Conservation (phyloP, 2,329 filamentous ascomycete species). For the Claviceps arundinis region DNA sequence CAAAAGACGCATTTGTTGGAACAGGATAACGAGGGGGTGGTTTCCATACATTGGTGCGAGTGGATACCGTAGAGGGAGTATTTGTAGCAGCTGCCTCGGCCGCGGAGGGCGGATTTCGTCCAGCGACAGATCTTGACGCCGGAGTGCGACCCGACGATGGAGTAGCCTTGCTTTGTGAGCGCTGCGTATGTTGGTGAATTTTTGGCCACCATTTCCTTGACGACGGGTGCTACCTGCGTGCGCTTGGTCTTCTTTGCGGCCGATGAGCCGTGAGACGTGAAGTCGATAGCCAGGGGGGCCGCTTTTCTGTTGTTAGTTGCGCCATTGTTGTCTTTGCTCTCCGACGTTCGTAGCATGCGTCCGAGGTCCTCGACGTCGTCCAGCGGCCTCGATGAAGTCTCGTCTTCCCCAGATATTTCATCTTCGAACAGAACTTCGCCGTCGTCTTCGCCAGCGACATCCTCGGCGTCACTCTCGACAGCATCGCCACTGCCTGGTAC, state of each 20-base stretch:
- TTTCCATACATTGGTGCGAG: slow-evolving; percentile 97
- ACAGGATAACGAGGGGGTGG: slow-evolving; percentile 87
- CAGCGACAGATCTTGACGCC: slow-evolving; percentile 97
- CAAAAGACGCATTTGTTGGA: slow-evolving; percentile 99
- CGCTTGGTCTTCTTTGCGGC: slow-evolving; percentile 36
- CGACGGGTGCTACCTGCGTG: slow-evolving; percentile 25
- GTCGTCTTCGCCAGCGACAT: slow-evolving; percentile 45
- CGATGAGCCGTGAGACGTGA: slow-evolving; percentile 51
- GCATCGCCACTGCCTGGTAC: slow-evolving; percentile 72
- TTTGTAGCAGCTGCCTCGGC: slow-evolving; percentile 93
- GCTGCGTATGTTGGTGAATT: slow-evolving; percentile 78
- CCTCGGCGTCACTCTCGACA: slow-evolving; percentile 72
- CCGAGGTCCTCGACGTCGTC: slow-evolving; percentile 81
- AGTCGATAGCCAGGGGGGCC: slow-evolving; percentile 64
- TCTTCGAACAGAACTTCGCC: slow-evolving; percentile 34
- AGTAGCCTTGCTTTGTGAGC: slow-evolving; percentile 92
- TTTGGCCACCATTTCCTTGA: slow-evolving; percentile 90
- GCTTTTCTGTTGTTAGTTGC: slow-evolving; percentile 14
- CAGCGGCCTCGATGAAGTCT: slow-evolving; percentile 30
- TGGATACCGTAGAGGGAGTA: slow-evolving; percentile 95
- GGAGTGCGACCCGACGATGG: slow-evolving; percentile 87
- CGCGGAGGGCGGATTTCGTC: slow-evolving; percentile 93
- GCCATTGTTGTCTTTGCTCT: slow-evolving; percentile 20
- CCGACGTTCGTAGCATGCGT: slow-evolving; percentile 42
- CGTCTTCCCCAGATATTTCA: slow-evolving; percentile 22